Percentiles rank a stretch among this genome's conserved stretches.
Evolutionary conservation across 805 yeast genomes (phyloP).

Genomic region (Jamesozyma gamospora): DNA sequence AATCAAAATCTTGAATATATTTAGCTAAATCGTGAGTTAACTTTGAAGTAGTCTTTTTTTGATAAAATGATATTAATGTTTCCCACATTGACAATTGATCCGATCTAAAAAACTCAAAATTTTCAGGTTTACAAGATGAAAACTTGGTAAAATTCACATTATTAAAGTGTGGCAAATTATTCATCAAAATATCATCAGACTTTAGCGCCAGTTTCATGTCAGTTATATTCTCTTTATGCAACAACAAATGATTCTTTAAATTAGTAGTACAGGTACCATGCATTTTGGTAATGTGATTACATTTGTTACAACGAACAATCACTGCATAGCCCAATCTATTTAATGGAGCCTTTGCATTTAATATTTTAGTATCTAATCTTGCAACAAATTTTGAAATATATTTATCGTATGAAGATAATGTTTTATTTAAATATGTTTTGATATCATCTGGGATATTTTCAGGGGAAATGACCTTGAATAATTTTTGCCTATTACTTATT

Average conservation of each 20-base stretch:
- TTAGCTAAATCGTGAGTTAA: background rate
- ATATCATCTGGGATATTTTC: background rate
- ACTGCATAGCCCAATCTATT: background rate
- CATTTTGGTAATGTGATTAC: slow-evolving; percentile 1
- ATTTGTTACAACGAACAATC: background rate
- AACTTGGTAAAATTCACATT: background rate
- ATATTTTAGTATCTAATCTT: background rate
- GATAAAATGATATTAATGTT: background rate
- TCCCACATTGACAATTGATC: background rate
- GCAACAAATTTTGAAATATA: background rate
- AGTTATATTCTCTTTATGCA: background rate
- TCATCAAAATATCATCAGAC: too few species aligned
- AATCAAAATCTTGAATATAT: background rate
- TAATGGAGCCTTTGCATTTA: background rate
- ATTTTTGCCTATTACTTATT: background rate
- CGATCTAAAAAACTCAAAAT: background rate
- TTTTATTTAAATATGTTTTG: background rate
- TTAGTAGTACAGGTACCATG: slow-evolving; percentile 1
- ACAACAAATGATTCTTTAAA: background rate
- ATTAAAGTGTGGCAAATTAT: too few species aligned
- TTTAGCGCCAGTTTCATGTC: too few species aligned
- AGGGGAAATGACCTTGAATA: background rate
- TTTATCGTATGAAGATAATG: background rate
- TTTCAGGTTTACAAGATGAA: background rate
- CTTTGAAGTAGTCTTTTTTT: background rate